Percentiles rank a stretch among this genome's conserved stretches.
These are phyloP conservation scores for Petunia hybrid DNA, from an alignment of 305 asterid species.

Conservation along the genomic window DNA sequence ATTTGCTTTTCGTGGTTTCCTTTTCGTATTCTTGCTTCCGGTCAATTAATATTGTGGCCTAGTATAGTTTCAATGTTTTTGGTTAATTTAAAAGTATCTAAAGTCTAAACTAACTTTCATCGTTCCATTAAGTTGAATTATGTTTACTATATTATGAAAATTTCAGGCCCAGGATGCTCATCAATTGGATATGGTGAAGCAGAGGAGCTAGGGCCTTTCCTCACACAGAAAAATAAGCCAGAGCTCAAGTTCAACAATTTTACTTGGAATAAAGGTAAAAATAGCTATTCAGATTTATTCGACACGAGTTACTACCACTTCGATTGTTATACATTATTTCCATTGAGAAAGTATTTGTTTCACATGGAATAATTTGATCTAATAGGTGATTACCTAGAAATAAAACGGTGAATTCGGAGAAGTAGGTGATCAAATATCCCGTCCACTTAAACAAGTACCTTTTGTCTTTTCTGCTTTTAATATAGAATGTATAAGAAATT, in stretches of 20 bases:
- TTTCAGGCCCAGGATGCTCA: constrained; percentile 93
- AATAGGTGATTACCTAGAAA: no score
- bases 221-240: constrained; percentile 68
- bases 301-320: no score
- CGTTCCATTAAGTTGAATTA: not conserved
- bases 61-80: not conserved
- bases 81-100: not conserved
- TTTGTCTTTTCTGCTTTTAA: not conserved
- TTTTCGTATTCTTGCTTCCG: not conserved
- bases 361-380: no score
- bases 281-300: not conserved
- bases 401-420: no score
- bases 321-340: no score
- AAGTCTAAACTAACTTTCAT: no score
- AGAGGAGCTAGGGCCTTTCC: constrained; percentile 89
- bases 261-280: constrained; percentile 81
- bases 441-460: not conserved
- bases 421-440: not conserved
- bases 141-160: not conserved
- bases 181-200: constrained; percentile 82
- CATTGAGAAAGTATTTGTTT: no score
- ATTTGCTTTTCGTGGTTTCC: not conserved
- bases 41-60: no score
- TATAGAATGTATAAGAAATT: no score
- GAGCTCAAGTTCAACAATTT: constrained; percentile 66